Evolutionary conservation across 2,329 filamentous ascomycete genomes (phyloP).

Genomic region (Colletotrichum melonis): DNA sequence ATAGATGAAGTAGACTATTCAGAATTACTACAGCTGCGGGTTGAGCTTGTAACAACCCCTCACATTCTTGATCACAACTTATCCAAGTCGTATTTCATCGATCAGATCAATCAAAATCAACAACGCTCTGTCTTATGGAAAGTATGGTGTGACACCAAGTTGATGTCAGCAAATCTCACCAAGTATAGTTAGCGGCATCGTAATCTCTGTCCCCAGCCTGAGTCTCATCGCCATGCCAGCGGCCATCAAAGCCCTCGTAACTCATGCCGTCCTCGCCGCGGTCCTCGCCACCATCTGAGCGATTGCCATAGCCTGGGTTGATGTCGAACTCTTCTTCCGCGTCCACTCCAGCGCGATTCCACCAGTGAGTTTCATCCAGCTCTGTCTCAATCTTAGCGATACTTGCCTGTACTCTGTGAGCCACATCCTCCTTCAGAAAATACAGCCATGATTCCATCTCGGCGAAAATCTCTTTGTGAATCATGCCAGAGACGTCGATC

Average conservation of each 20-base stretch:
- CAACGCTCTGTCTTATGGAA: neutral
- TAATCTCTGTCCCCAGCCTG: neutral
- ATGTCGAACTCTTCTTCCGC: neutral
- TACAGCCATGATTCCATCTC: neutral
- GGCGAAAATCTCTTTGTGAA: neutral
- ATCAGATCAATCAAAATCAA: neutral
- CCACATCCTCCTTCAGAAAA: neutral
- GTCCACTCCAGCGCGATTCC: neutral
- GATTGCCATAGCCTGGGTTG: too few relatives aligned
- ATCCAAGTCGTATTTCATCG: too few relatives aligned
- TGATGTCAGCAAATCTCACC: neutral
- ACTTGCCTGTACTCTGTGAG: neutral
- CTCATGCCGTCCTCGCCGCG: neutral
- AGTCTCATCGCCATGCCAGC: neutral
- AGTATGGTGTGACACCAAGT: neutral
- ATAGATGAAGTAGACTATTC: neutral
- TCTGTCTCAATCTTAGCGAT: neutral
- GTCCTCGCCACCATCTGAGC: too few relatives aligned
- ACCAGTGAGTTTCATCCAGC: neutral
- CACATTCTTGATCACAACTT: too few relatives aligned
- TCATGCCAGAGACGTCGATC: neutral
- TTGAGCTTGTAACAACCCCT: too few relatives aligned
- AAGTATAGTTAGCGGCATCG: neutral
- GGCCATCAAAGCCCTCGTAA: neutral
- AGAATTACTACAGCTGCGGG: neutral